Percentiles rank a stretch among this genome's conserved stretches.
Evolutionary conservation across 2,329 filamentous ascomycete genomes (phyloP).

Genomic region (Calonectria hongkongensis): DNA sequence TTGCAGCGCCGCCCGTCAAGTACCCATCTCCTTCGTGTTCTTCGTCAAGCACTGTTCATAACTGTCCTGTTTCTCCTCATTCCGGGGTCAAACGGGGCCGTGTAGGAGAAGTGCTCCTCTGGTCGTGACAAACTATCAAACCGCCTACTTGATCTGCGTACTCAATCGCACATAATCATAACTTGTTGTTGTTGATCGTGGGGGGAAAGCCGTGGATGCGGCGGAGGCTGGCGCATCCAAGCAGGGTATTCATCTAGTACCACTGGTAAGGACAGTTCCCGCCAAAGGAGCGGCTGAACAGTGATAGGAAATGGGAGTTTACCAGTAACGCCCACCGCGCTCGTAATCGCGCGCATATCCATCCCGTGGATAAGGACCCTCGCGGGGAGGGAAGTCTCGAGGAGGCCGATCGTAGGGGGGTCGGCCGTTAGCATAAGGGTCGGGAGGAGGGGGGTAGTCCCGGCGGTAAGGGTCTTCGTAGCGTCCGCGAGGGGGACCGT

Average conservation of each 20-base stretch:
- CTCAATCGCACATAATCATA: slow-evolving; percentile 42
- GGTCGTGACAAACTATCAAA: slow-evolving; percentile 49
- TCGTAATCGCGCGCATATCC: slow-evolving; percentile 70
- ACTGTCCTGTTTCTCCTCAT: slow-evolving; percentile 40
- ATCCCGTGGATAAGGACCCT: slow-evolving; percentile 63
- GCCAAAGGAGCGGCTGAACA: slow-evolving; percentile 53
- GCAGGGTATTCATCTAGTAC: slow-evolving; percentile 58
- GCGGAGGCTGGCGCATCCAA: slow-evolving; percentile 42
- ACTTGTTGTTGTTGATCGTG: slow-evolving; percentile 41
- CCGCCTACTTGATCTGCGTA: slow-evolving; percentile 41
- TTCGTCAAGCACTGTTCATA: slow-evolving; percentile 46
- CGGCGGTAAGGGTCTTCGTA: slow-evolving; percentile 87
- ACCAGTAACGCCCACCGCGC: slow-evolving; percentile 71
- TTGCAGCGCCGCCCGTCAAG: slow-evolving; percentile 42
- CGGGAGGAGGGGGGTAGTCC: slow-evolving; percentile 79
- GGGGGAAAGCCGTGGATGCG: slow-evolving; percentile 39
- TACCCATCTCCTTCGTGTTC: slow-evolving; percentile 44
- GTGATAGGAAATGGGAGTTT: slow-evolving; percentile 58
- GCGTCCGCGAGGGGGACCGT: slow-evolving; percentile 79
- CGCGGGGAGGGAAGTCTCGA: slow-evolving; percentile 69
- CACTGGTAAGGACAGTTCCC: slow-evolving; percentile 60
- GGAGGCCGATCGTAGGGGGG: slow-evolving; percentile 74
- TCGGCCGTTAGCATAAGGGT: slow-evolving; percentile 76
- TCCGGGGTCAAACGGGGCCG: slow-evolving; percentile 42
- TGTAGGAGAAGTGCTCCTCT: slow-evolving; percentile 47